Evolutionary conservation across 2,329 filamentous ascomycete genomes (phyloP).

Genomic region (Cladosporium phlei): DNA sequence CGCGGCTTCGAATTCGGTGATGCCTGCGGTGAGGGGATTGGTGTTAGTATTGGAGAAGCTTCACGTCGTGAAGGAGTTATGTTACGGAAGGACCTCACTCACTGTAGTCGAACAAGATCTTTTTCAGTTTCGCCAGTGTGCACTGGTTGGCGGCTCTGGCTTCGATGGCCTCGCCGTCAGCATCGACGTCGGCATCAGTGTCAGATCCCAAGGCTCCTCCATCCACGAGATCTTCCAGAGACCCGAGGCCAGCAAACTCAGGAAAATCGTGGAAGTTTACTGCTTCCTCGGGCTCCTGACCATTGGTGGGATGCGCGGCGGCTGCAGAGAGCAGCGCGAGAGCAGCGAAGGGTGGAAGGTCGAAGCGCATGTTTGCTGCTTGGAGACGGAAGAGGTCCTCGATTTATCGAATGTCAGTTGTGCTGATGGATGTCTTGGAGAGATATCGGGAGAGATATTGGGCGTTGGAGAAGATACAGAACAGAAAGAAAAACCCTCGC

Average conservation of each 20-base stretch:
- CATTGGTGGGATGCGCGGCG: neutral
- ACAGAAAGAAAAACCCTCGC: too few relatives aligned
- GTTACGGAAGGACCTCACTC: too few relatives aligned
- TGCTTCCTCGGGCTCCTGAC: neutral
- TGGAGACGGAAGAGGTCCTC: too few relatives aligned
- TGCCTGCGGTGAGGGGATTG: neutral
- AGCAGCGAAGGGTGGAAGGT: too few relatives aligned
- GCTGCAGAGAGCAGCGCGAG: neutral
- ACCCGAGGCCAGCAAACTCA: neutral
- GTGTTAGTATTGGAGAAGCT: too few relatives aligned
- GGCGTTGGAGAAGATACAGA: too few relatives aligned
- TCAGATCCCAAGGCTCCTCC: too few relatives aligned
- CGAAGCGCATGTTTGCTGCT: neutral
- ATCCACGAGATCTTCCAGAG: neutral
- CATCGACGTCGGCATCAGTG: neutral
- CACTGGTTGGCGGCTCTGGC: neutral
- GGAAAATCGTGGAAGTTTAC: conserved; percentile 1
- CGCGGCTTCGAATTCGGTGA: neutral
- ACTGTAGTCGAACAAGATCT: conserved; percentile 6
- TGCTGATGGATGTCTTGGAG: too few relatives aligned
- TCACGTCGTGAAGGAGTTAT: too few relatives aligned
- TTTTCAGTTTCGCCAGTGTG: neutral
- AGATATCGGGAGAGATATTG: too few relatives aligned
- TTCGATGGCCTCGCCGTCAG: neutral
- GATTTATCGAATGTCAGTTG: too few relatives aligned